Percentiles rank a stretch among this genome's conserved stretches.
phyloP scores from a whole-genome alignment of 257 asterid genomes.

The Solanum medicagineum region DNA sequence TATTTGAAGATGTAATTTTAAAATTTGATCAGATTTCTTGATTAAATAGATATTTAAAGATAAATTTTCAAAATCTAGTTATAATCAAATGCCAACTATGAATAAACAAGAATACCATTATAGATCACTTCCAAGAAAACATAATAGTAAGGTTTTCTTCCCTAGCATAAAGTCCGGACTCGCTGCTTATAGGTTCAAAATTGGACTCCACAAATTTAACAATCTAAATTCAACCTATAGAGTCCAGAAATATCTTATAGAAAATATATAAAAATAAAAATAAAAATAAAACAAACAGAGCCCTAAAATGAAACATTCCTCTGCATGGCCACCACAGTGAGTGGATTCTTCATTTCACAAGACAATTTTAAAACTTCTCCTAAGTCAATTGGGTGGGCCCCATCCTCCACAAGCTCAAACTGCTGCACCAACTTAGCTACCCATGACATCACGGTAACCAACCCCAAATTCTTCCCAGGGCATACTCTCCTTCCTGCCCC shows the following conservation, averaged over 20 bases:
- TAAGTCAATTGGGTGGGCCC: conserved; percentile 15
- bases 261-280: neutral
- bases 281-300: neutral
- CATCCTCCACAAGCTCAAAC: conserved; percentile 15
- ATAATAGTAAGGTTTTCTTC: neutral
- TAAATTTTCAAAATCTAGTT: neutral
- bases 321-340: conserved; percentile 18
- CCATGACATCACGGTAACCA: conserved; percentile 32
- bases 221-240: neutral
- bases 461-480: conserved; percentile 41
- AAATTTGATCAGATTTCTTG: too few species aligned
- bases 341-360: conserved; percentile 47
- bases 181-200: neutral
- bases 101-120: neutral
- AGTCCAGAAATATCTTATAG: neutral
- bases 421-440: conserved; percentile 36
- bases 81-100: neutral
- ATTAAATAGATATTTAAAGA: neutral
- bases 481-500: conserved; percentile 56
- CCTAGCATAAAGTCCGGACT: neutral
- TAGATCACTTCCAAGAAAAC: neutral
- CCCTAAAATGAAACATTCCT: neutral
- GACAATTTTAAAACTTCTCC: conserved; percentile 43
- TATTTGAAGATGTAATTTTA: too few species aligned
- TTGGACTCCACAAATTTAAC: neutral